These are phyloP conservation scores for Stagonosporopsis cucurbitacearum DNA, from an alignment of 2,329 filamentous ascomycete species.

Conservation along the genomic window DNA sequence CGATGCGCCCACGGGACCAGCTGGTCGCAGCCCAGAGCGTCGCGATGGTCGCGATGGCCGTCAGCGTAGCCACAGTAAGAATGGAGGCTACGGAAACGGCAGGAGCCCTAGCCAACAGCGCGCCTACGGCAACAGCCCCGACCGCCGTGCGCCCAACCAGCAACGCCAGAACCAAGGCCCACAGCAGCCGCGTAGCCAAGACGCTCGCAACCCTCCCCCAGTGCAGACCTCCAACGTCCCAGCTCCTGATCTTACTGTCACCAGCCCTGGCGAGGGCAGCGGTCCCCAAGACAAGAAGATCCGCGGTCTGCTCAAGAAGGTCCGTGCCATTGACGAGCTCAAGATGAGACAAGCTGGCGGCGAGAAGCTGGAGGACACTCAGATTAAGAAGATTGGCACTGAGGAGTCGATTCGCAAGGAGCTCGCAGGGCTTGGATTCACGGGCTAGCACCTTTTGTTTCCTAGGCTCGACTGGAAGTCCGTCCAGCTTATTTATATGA, in stretches of 20 bases:
- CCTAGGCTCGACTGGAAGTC: not conserved
- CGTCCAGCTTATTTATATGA: not conserved
- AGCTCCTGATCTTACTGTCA: conserved; percentile 60
- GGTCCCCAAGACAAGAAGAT: conserved; percentile 92
- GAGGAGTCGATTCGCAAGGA: conserved; percentile 86
- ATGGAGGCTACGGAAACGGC: conserved; percentile 32
- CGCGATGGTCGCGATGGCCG: conserved; percentile 57
- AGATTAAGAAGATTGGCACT: conserved; percentile 96
- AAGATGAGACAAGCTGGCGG: conserved; percentile 95
- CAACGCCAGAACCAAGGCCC: conserved; percentile 34
- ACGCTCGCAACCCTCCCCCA: conserved; percentile 28
- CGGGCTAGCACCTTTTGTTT: conserved; percentile 27
- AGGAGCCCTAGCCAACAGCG: conserved; percentile 44
- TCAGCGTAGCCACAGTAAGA: conserved; percentile 59
- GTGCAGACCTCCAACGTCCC: conserved; percentile 44
- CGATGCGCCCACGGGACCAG: conserved; percentile 38
- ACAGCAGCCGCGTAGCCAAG: conserved; percentile 31
- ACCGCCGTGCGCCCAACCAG: conserved; percentile 36
- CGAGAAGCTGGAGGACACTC: conserved; percentile 97
- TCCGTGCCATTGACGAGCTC: conserved; percentile 94
- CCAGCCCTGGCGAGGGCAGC: conserved; percentile 62
- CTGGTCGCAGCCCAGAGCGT: conserved; percentile 69
- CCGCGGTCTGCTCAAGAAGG: conserved; percentile 92
- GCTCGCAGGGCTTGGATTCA: conserved; percentile 66
- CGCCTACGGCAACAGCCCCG: conserved; percentile 41